Percentiles rank a stretch among this genome's conserved stretches.
phyloP scores from a whole-genome alignment of 2,329 filamentous ascomycete genomes.

The Spiromastix sp. region DNA sequence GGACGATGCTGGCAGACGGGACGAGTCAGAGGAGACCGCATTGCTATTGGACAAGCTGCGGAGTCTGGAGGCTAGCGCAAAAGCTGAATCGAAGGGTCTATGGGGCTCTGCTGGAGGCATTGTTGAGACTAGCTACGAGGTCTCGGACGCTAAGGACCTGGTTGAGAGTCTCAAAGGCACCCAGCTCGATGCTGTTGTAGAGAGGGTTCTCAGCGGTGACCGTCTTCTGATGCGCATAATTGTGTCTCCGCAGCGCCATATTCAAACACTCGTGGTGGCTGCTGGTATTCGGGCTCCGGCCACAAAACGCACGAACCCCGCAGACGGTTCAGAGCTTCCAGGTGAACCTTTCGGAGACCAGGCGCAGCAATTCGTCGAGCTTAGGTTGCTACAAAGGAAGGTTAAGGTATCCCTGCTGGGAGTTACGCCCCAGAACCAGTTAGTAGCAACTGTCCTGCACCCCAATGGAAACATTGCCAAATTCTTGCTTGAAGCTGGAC shows the following conservation, averaged over 20 bases:
- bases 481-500: slow-evolving; percentile 77
- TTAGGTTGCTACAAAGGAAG: slow-evolving; percentile 72
- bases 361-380: slow-evolving; percentile 77
- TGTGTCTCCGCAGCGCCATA: slow-evolving; percentile 70
- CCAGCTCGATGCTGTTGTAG: slow-evolving; percentile 73
- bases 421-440: slow-evolving; percentile 76
- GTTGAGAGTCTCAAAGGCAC: slow-evolving; percentile 77
- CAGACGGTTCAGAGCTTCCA: slow-evolving; percentile 68
- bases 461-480: slow-evolving; percentile 87
- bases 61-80: slow-evolving; percentile 66
- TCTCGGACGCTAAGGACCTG: slow-evolving; percentile 64
- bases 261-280: slow-evolving; percentile 78
- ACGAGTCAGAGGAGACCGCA: slow-evolving; percentile 66
- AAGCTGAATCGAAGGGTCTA: slow-evolving; percentile 66
- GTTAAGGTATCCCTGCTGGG: slow-evolving; percentile 77
- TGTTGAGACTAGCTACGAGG: slow-evolving; percentile 72
- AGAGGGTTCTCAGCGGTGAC: slow-evolving; percentile 85
- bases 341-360: slow-evolving; percentile 87
- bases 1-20: slow-evolving; percentile 80
- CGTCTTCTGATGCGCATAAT: slow-evolving; percentile 76
- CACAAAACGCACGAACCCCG: slow-evolving; percentile 72
- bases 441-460: slow-evolving; percentile 81
- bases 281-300: slow-evolving; percentile 82
- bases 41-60: slow-evolving; percentile 68
- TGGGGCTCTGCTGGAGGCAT: slow-evolving; percentile 58